Base-by-base conservation (phyloP, 2,329 filamentous ascomycete species). In the Chaetomiaceae sp. region DNA sequence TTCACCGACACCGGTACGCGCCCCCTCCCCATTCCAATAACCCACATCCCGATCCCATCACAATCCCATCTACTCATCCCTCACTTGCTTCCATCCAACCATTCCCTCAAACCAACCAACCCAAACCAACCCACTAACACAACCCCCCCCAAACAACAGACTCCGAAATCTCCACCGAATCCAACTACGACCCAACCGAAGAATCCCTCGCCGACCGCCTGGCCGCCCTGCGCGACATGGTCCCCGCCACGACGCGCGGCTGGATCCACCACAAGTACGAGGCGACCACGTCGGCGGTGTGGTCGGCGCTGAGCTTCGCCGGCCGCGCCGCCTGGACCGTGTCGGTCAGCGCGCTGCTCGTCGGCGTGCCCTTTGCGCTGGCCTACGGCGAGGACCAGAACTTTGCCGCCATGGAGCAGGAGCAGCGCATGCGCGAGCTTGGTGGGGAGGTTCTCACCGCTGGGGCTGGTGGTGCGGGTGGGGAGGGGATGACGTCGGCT, bases 341-440 rank as follows among this genome's bases (percentile, higher is more conserved):
- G 53, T 89, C 85, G 71, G 96, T 91, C 58, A 91, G 86, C 55
- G 89, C 89, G 54, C 80, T 99, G 66, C 76, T 99, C 67, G 74
- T 97, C 58, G 91, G 90, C 62, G 89, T 97, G 45, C 93, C 93
- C 50, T 97, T 90, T 78, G 91, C 90, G 53, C 77, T 99, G 61
- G 92, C 90, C 52, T 92, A 90, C 68, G 85, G 87, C 58, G 93
- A 99, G 77, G 93, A 99, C 77, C 90, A 96, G 78, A 89, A 96
- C 76, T 83, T 95, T 68, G 78, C 92, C 59, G 92, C 96, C 76
- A 95, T 96, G 89, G 93, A 99, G 82, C 84, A 90, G 71, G 92
- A 96, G 76, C 90, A 91, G 81, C 85, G 87, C 70, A 93, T 96
- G 89, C 87, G 93, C 70, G 89, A 96, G 80, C 82, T 87, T 65